A percentile compares a stretch with the other conserved stretches of the same genome.
phyloP scores from a whole-genome alignment of 352 stramenopile species.

The Pythium rishiriense region DNA sequence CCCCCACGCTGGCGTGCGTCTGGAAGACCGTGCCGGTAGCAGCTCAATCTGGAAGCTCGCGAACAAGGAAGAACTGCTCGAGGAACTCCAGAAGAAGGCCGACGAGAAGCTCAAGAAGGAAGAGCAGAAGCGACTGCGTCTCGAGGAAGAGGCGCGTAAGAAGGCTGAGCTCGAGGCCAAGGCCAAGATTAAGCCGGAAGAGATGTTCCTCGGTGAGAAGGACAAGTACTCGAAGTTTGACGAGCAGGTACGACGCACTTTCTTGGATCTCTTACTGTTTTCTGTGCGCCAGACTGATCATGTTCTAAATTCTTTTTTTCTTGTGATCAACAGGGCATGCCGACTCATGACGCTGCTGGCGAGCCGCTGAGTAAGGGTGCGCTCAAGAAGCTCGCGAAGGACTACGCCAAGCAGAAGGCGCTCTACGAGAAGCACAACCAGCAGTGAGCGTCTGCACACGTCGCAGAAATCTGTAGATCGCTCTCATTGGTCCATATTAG shows the following conservation, averaged over 20 bases:
- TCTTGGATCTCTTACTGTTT: not conserved
- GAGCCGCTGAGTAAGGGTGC: slow-evolving; percentile 95
- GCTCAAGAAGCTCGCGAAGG: slow-evolving; percentile 98
- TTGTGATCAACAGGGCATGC: slow-evolving; percentile 81
- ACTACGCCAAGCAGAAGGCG: slow-evolving; percentile 95
- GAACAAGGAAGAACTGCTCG: slow-evolving; percentile 85
- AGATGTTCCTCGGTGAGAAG: slow-evolving; percentile 92
- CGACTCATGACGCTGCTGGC: slow-evolving; percentile 92
- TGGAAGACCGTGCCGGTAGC: slow-evolving; percentile 79
- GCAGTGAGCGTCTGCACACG: slow-evolving; percentile 15
- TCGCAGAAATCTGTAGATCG: slow-evolving; percentile 6
- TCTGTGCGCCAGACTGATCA: not conserved
- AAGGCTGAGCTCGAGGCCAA: slow-evolving; percentile 83
- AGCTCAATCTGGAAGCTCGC: slow-evolving; percentile 90
- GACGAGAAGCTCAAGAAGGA: slow-evolving; percentile 80
- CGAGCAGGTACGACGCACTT: slow-evolving; percentile 59
- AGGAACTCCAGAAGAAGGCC: slow-evolving; percentile 78
- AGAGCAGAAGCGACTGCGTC: slow-evolving; percentile 69
- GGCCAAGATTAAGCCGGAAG: slow-evolving; percentile 88
- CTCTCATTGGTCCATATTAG: slow-evolving; percentile 12
- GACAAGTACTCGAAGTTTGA: slow-evolving; percentile 92
- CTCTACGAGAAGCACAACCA: slow-evolving; percentile 78
- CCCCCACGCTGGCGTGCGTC: slow-evolving; percentile 82
- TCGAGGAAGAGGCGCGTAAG: slow-evolving; percentile 76
- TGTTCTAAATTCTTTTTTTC: not conserved